Evolutionary conservation across 352 stramenopile species (phyloP), one percentile per base, ranked within the genome.

Genomic region (Phytophthora pisi): DNA sequence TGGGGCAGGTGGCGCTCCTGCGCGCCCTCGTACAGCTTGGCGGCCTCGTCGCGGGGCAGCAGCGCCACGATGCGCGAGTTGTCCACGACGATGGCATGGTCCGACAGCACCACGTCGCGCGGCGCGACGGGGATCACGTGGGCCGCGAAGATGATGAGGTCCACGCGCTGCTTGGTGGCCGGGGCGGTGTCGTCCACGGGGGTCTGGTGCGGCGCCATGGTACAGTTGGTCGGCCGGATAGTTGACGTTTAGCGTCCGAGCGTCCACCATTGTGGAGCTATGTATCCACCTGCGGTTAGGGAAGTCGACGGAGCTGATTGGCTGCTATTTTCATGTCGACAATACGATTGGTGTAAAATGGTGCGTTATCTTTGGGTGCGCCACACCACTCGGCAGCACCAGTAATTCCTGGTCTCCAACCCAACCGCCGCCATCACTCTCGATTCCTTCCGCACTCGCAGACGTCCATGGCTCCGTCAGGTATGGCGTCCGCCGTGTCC

Each of bases 91-190:
- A 97, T 76, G 5, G 86, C 86, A 61, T 96, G 82, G 71, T 96
- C 82, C 2, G 72, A 68, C 10, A 95, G 72, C 49, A 97, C 84
- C 43, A 79, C 81, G 55, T 91, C 70, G 43, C 79, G 71, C 4
- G 88, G 87, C 13, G 95, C 77, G 8, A 97, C 86, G 49, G 91
- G 91, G 38, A 97, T 79, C 23, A 97, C 74, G 61, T 93, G 80
- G 16, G 72, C 72, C 15, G 89, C 90, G 62, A 82, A 86, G 60
- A 97, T 79, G 55, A 97, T 69, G 53, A 94, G 77, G 61, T 94
- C 83, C 45, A 87, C 82, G 20, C 51, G 40, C 20, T 76, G 64
- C 64, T 77, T 79, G 40, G 34, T n/a, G 51, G 20, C 23, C 4
- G 66, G 43, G 9, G 51, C 45, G 3, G 51, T 50, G 11, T 20